A percentile compares a stretch with the other conserved stretches of the same genome.
These are phyloP conservation scores for Macrolepiota dolichaula DNA, from an alignment of 768 basidiomycete genomes.

Conservation along the genomic window DNA sequence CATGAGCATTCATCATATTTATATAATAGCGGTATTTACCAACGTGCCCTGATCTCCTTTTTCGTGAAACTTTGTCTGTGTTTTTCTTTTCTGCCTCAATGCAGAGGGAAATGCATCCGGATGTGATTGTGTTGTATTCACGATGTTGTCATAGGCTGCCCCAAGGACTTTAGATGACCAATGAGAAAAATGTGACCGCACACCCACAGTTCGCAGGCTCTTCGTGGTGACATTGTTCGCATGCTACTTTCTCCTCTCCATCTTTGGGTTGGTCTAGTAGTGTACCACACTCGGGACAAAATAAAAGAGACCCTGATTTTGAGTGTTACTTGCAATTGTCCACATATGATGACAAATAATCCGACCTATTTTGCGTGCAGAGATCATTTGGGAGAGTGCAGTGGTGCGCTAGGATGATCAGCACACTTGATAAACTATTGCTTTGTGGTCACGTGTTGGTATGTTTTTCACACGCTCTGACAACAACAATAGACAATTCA, in stretches of 20 bases:
- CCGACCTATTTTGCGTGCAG: conserved; percentile 37
- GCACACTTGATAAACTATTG: no score
- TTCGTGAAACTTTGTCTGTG: conserved; percentile 78
- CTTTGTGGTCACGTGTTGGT: no score
- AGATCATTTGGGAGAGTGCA: conserved; percentile 10
- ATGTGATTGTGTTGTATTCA: conserved; percentile 87
- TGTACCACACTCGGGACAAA: conserved; percentile 93
- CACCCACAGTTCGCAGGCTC: conserved; percentile 88
- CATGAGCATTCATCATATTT: background rate
- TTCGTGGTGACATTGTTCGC: conserved; percentile 84
- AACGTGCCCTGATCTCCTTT: conserved; percentile 61
- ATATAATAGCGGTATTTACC: conserved; percentile 25
- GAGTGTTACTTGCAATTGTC: background rate
- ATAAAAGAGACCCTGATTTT: conserved; percentile 80
- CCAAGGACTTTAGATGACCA: background rate
- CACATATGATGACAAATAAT: background rate
- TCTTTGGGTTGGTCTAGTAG: conserved; percentile 79
- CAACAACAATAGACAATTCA: no score
- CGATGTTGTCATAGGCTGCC: conserved; percentile 87
- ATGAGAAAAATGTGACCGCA: background rate
- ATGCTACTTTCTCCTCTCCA: conserved; percentile 69
- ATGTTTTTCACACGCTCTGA: no score
- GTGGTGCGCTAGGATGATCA: no score
- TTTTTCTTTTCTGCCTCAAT: conserved; percentile 83
- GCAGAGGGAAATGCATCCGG: conserved; percentile 94